phyloP scores from a whole-genome alignment of 805 yeast genomes.

The Cephaloascus albidus region DNA sequence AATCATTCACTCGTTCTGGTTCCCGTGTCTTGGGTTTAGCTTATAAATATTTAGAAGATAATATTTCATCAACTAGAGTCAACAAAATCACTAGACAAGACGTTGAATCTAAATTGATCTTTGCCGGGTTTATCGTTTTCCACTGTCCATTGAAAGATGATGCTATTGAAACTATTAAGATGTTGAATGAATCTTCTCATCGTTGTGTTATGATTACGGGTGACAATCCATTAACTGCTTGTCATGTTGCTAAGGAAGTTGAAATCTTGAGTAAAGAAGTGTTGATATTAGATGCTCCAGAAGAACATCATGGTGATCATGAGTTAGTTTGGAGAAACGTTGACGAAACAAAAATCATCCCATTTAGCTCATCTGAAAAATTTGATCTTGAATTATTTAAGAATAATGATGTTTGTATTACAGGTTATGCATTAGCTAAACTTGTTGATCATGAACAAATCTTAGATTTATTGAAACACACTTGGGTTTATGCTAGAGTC shows the following conservation, averaged over 20 bases:
- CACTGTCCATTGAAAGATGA: conserved; percentile 94
- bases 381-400: conserved; percentile 50
- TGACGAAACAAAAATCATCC: conserved; percentile 62
- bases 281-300: conserved; percentile 79
- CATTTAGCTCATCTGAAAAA: conserved; percentile 50
- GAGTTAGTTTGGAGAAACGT: conserved; percentile 80
- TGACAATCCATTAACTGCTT: conserved; percentile 97
- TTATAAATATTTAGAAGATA: conserved; percentile 57
- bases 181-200: conserved; percentile 92
- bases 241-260: conserved; percentile 94
- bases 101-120: conserved; percentile 64
- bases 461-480: conserved; percentile 65
- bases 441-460: conserved; percentile 63
- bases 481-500: conserved; percentile 97
- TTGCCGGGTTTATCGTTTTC: conserved; percentile 93
- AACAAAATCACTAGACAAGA: conserved; percentile 62
- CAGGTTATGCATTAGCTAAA: conserved; percentile 79
- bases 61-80: conserved; percentile 36
- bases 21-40: conserved; percentile 96
- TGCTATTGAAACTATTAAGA: conserved; percentile 81
- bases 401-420: conserved; percentile 77
- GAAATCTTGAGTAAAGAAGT: conserved; percentile 77
- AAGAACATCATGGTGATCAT: conserved; percentile 50
- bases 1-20: conserved; percentile 89
- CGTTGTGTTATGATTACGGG: conserved; percentile 98